These are phyloP conservation scores for Bipolaris victoriae DNA, from an alignment of 2,329 filamentous ascomycete species.

Conservation along the genomic window DNA sequence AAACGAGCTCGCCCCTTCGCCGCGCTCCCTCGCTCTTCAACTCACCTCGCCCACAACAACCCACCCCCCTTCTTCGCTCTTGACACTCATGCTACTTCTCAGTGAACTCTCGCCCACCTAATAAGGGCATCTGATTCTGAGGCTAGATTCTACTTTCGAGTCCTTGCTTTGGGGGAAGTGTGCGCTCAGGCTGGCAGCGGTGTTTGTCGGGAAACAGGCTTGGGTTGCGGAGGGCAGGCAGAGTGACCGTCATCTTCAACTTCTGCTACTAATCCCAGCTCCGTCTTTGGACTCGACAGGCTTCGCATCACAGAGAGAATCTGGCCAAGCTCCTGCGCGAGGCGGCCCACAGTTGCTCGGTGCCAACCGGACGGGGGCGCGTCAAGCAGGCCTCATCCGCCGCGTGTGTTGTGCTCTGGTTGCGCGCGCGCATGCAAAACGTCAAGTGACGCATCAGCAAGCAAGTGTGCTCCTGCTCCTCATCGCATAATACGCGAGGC, in stretches of 20 bases:
- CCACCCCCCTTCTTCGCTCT: slow-evolving; percentile 39
- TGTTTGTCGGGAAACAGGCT: slow-evolving; percentile 36
- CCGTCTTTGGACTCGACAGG: slow-evolving; percentile 31
- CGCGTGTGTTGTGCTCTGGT: slow-evolving; percentile 40
- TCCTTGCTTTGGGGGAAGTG: slow-evolving; percentile 41
- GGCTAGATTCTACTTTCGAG: slow-evolving; percentile 42
- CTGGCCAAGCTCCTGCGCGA: slow-evolving; percentile 31
- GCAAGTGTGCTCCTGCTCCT: slow-evolving; percentile 37
- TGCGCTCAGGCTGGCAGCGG: slow-evolving; percentile 41
- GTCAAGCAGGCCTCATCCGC: slow-evolving; percentile 29
- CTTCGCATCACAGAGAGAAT: slow-evolving; percentile 29
- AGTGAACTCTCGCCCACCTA: slow-evolving; percentile 47
- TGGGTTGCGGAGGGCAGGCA: slow-evolving; percentile 35
- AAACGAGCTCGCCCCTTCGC: slow-evolving; percentile 31
- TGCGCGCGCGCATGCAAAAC: slow-evolving; percentile 36
- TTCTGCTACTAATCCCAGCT: slow-evolving; percentile 45
- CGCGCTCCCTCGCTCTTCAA: slow-evolving; percentile 33
- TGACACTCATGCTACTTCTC: slow-evolving; percentile 44
- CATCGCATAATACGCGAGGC: slow-evolving; percentile 44
- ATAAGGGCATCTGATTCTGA: slow-evolving; percentile 49
- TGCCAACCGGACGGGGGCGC: slow-evolving; percentile 22
- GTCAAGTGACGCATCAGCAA: slow-evolving; percentile 47
- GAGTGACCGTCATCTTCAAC: slow-evolving; percentile 41
- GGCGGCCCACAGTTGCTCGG: slow-evolving; percentile 17
- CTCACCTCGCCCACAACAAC: slow-evolving; percentile 29